phyloP scores from a whole-genome alignment of 2,329 filamentous ascomycete genomes.

The Verticillium nubilum region DNA sequence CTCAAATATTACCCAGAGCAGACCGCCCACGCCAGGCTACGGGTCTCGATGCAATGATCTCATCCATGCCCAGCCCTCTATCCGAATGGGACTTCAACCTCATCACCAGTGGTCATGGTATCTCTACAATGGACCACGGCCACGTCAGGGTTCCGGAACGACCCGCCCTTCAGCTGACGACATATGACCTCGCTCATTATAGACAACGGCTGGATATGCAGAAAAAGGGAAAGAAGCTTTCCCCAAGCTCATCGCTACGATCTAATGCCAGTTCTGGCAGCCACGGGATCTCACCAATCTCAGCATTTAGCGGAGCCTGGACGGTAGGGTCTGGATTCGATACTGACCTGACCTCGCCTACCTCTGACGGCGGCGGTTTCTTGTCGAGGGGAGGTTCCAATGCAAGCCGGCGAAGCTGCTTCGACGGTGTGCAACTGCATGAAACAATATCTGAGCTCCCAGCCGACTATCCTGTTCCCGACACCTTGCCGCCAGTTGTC shows the following conservation, averaged over 20 bases:
- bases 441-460: constrained; percentile 35
- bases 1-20: not conserved
- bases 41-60: not conserved
- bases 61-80: constrained; percentile 6
- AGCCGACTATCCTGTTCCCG: constrained; percentile 31
- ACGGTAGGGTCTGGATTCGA: constrained; percentile 33
- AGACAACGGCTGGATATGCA: constrained; percentile 18
- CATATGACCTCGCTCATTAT: constrained; percentile 26
- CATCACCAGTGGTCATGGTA: not conserved
- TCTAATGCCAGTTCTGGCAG: constrained; percentile 35
- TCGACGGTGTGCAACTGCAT: constrained; percentile 15
- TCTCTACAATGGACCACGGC: constrained; percentile 11
- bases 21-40: not conserved
- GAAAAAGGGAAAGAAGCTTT: constrained; percentile 31
- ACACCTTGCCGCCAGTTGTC: constrained; percentile 20
- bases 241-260: constrained; percentile 41
- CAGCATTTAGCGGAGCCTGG: constrained; percentile 37
- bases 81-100: constrained; percentile 6
- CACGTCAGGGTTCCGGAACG: constrained; percentile 15
- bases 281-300: constrained; percentile 41
- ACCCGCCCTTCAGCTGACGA: constrained; percentile 33
- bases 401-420: constrained; percentile 15
- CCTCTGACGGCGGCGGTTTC: constrained; percentile 29
- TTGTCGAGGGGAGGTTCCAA: constrained; percentile 17
- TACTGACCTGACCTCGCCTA: constrained; percentile 40